A percentile compares a stretch with the other conserved stretches of the same genome.
These are phyloP conservation scores for Trichophyton rubrum DNA, from an alignment of 2,329 filamentous ascomycete species.

Conservation along the genomic window DNA sequence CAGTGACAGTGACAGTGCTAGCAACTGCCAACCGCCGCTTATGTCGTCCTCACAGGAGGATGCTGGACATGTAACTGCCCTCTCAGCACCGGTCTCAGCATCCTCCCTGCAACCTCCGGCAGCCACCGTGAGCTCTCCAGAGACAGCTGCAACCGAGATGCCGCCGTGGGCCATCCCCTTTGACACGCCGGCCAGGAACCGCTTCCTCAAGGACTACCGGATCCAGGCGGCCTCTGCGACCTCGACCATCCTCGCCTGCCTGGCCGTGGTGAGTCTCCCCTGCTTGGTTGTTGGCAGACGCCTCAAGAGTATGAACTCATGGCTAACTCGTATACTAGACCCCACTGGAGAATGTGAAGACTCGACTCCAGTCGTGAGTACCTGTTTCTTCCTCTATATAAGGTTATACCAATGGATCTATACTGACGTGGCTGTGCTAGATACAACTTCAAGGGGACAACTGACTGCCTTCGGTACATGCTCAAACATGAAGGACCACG, in stretches of 20 bases:
- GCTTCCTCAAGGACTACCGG: conserved; percentile 34
- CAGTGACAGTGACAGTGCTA: too few species aligned
- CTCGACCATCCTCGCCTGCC: conserved; percentile 34
- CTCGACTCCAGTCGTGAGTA: conserved; percentile 39
- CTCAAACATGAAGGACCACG: conserved; percentile 36
- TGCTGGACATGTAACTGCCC: conserved; percentile 26
- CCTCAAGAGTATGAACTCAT: background rate
- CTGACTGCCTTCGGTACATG: conserved; percentile 33
- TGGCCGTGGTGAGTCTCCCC: conserved; percentile 32
- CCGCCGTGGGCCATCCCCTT: conserved; percentile 24
- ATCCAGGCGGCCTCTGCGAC: conserved; percentile 35
- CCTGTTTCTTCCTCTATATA: background rate
- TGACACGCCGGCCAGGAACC: conserved; percentile 31
- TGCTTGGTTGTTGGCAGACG: background rate
- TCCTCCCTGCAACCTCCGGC: conserved; percentile 23
- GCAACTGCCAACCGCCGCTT: conserved; percentile 2
- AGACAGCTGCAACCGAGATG: conserved; percentile 19
- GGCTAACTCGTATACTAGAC: conserved; percentile 23
- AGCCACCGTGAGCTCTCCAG: conserved; percentile 17
- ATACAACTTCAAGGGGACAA: conserved; percentile 34
- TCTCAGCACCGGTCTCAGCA: conserved; percentile 2
- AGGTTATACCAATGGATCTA: background rate
- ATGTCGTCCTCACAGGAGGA: conserved; percentile 14
- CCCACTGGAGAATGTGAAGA: conserved; percentile 38
- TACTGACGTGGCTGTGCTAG: conserved; percentile 16